Conservation (phyloP, 345 rosid species). For the Euphorbia peplus region DNA sequence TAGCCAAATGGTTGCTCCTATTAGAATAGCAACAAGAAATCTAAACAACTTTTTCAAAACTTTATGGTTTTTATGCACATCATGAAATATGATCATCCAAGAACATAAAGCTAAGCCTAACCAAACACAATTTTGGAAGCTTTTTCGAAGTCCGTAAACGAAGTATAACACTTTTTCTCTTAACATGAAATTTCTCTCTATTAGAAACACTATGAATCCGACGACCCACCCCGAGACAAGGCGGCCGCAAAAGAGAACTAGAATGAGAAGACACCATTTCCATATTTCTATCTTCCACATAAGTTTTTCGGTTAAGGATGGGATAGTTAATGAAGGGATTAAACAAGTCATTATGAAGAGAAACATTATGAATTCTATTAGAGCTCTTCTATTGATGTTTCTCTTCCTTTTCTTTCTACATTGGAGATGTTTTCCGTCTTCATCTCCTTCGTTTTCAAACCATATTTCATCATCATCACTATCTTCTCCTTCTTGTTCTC, state of each 20-base stretch:
- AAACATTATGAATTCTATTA: slow-evolving; percentile 37
- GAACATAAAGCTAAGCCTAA: slow-evolving; percentile 37
- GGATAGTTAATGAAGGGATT: slow-evolving; percentile 33
- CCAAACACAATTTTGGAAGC: slow-evolving; percentile 44
- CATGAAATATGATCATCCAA: slow-evolving; percentile 35
- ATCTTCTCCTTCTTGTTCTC: too few species aligned
- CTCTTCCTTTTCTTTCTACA: slow-evolving; percentile 16
- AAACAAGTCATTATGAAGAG: slow-evolving; percentile 35
- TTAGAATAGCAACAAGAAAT: slow-evolving; percentile 33
- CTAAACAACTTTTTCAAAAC: slow-evolving; percentile 31
- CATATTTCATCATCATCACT: slow-evolving; percentile 34
- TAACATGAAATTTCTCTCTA: slow-evolving; percentile 41
- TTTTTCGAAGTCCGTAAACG: slow-evolving; percentile 37
- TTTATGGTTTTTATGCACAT: slow-evolving; percentile 31
- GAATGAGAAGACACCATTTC: slow-evolving; percentile 52
- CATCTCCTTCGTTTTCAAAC: slow-evolving; percentile 16
- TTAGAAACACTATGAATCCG: slow-evolving; percentile 30
- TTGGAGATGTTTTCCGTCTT: background rate
- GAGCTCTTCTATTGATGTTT: slow-evolving; percentile 26
- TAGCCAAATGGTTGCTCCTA: slow-evolving; percentile 54
- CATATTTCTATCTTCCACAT: slow-evolving; percentile 37
- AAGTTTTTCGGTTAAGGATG: slow-evolving; percentile 8
- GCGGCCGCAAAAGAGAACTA: slow-evolving; percentile 42
- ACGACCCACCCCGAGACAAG: slow-evolving; percentile 37
- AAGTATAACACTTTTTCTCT: slow-evolving; percentile 44